Conservation (phyloP, 352 stramenopile species). For the Globisporangium camurandrum region DNA sequence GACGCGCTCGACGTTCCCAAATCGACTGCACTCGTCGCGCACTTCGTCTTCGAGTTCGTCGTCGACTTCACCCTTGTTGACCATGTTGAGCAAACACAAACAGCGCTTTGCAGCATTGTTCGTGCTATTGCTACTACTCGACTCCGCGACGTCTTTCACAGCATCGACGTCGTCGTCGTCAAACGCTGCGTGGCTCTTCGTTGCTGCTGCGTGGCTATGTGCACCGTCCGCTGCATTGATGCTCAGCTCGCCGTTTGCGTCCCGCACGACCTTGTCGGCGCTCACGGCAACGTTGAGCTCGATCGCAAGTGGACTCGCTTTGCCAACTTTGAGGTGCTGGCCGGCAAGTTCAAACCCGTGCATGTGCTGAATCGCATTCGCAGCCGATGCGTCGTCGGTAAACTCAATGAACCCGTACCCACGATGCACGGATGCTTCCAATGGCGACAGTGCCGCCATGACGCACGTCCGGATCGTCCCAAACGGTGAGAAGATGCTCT, state of each 20-base stretch:
- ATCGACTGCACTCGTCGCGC: conserved; percentile 52
- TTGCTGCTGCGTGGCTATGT: neutral
- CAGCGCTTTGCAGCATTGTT: conserved; percentile 55
- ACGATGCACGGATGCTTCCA: conserved; percentile 52
- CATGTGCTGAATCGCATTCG: conserved; percentile 77
- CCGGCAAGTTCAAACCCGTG: conserved; percentile 73
- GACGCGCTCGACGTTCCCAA: conserved; percentile 47
- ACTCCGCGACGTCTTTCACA: conserved; percentile 32
- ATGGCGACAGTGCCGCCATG: conserved; percentile 49
- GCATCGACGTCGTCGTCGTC: conserved; percentile 54
- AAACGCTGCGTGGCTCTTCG: conserved; percentile 24
- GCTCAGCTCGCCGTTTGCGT: conserved; percentile 12
- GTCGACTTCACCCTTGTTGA: conserved; percentile 63
- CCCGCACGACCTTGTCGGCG: conserved; percentile 51
- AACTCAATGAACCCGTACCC: conserved; percentile 77
- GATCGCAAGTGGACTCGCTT: conserved; percentile 60
- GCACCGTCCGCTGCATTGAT: neutral
- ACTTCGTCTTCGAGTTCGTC: conserved; percentile 65
- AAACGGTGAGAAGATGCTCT: conserved; percentile 81
- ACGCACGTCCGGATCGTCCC: conserved; percentile 55
- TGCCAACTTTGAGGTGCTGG: conserved; percentile 68
- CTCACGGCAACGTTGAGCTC: conserved; percentile 59
- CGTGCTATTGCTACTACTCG: too few relatives aligned
- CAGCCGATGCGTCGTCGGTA: conserved; percentile 41
- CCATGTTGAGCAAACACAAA: conserved; percentile 66